Evolutionary conservation across 768 basidiomycete genomes (phyloP).

Genomic region (Erythrobasidium yunnanense): DNA sequence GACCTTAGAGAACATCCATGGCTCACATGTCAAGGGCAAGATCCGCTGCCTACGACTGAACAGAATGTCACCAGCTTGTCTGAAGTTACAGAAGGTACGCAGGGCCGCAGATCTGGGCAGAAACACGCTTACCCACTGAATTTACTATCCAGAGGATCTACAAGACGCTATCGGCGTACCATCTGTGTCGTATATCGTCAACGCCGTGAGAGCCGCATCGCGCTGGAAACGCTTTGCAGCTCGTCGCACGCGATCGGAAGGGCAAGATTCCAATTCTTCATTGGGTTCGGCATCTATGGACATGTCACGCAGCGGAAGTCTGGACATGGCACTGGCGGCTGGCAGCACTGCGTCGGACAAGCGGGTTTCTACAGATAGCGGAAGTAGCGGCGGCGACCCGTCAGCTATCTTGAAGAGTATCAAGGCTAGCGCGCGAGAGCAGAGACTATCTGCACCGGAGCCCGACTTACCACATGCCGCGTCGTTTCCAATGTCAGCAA

Average conservation of each 20-base stretch:
- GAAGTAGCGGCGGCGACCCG: not conserved
- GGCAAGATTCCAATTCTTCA: not conserved
- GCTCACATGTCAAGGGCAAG: constrained; percentile 22
- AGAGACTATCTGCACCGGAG: not conserved
- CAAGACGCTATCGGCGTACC: constrained; percentile 5
- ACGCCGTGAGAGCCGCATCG: constrained; percentile 16
- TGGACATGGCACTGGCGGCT: not conserved
- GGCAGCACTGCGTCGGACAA: not conserved
- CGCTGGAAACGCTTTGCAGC: constrained; percentile 20
- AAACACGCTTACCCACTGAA: not conserved
- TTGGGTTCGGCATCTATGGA: not conserved
- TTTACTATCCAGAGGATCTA: not conserved
- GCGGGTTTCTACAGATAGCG: not conserved
- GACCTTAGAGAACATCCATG: constrained; percentile 28
- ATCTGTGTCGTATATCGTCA: constrained; percentile 23
- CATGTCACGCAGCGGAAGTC: not conserved
- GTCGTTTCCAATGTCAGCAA: not conserved
- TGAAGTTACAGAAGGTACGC: constrained; percentile 13
- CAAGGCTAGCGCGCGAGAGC: not conserved
- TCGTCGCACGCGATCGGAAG: constrained; percentile 18
- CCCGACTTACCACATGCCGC: not conserved
- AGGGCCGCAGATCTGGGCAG: not conserved
- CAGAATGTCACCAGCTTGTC: constrained; percentile 23
- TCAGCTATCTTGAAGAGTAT: not conserved
- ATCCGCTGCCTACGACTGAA: constrained; percentile 25